These are phyloP conservation scores for Carex pumila DNA, from an alignment of 176 grass and related monocot species.

Conservation along the genomic window DNA sequence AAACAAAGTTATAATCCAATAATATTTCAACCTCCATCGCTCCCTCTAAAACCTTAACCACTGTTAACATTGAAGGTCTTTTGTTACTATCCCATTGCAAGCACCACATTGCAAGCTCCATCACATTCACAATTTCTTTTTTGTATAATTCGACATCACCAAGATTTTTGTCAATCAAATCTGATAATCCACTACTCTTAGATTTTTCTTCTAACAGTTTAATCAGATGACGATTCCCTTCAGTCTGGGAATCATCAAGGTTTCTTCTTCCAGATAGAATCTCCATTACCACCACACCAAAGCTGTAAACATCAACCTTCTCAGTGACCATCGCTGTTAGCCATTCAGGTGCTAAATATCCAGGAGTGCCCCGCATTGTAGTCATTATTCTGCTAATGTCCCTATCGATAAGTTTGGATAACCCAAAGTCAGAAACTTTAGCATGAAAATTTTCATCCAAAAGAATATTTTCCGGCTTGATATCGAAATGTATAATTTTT, in stretches of 20 bases:
- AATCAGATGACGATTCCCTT: conserved; percentile 35
- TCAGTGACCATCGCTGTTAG: conserved; percentile 43
- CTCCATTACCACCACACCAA: conserved; percentile 56
- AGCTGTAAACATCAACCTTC: conserved; percentile 67
- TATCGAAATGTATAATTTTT: conserved; percentile 56
- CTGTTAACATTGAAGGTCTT: conserved; percentile 56
- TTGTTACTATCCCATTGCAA: conserved; percentile 33
- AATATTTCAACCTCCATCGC: conserved; percentile 17
- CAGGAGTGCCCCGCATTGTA: conserved; percentile 36
- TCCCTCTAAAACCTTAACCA: conserved; percentile 48
- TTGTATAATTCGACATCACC: conserved; percentile 17
- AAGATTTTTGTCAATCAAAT: conserved; percentile 20
- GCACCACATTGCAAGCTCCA: conserved; percentile 59
- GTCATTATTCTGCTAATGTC: conserved; percentile 34
- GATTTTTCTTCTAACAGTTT: conserved; percentile 33
- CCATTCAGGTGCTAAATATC: conserved; percentile 68
- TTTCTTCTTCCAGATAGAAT: conserved; percentile 47
- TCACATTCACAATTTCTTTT: conserved; percentile 26
- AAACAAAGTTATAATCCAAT: conserved; percentile 23
- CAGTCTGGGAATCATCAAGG: conserved; percentile 31
- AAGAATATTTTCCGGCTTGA: conserved; percentile 63
- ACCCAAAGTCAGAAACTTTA: conserved; percentile 57
- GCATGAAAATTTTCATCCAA: conserved; percentile 47
- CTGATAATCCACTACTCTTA: neutral
- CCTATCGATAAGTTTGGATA: conserved; percentile 52